These are phyloP conservation scores for Colletotrichum nymphaeae DNA, from an alignment of 2,329 filamentous ascomycete genomes.

Conservation along the genomic window DNA sequence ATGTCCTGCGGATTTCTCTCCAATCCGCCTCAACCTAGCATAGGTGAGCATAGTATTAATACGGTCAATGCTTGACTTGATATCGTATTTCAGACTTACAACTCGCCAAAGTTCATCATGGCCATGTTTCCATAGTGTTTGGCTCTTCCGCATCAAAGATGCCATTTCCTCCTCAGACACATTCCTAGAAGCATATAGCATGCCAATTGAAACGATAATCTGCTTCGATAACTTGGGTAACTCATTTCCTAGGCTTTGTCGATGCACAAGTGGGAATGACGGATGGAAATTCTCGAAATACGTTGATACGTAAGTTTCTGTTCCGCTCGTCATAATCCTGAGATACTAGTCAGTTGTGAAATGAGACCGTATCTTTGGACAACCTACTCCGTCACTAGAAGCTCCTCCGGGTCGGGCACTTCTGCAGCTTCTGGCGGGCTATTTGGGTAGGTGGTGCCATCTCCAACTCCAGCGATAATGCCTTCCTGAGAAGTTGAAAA, in stretches of 20 bases:
- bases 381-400: not conserved
- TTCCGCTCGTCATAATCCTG: not conserved
- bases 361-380: not conserved
- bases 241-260: conserved; percentile 31
- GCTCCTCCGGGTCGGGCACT: not conserved
- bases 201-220: conserved; percentile 38
- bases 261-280: conserved; percentile 39
- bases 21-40: conserved; percentile 39
- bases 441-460: not conserved
- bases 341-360: not conserved
- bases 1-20: conserved; percentile 39
- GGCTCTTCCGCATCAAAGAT: conserved; percentile 26
- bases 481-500: not conserved
- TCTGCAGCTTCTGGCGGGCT: not conserved
- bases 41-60: not conserved
- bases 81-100: not conserved
- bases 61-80: not conserved
- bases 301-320: conserved; percentile 31
- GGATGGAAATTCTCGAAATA: conserved; percentile 41
- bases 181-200: conserved; percentile 35
- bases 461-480: not conserved
- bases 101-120: conserved; percentile 29
- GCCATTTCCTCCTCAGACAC: conserved; percentile 24
- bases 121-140: conserved; percentile 37
- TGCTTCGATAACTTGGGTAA: conserved; percentile 22